Percentiles rank a stretch among this genome's conserved stretches.
These are phyloP conservation scores for Dichomitus squalens DNA, from an alignment of 1,284 basidiomycete genomes.

Conservation along the genomic window DNA sequence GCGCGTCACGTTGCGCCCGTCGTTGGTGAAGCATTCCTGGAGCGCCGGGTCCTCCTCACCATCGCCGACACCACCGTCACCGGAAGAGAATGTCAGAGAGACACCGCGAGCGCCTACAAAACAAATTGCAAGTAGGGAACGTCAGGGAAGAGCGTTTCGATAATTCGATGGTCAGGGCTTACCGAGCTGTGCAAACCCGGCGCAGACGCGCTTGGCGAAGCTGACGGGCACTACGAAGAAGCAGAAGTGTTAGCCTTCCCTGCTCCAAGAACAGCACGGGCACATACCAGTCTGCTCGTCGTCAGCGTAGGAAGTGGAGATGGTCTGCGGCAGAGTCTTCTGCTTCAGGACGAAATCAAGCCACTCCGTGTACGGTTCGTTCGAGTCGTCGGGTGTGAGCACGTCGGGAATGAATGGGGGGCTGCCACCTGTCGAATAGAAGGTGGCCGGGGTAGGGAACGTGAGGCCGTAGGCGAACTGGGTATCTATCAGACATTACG, in stretches of 20 bases:
- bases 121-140: not conserved
- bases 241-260: not conserved
- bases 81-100: slow-evolving; percentile 63
- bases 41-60: slow-evolving; percentile 49
- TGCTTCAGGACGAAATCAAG: slow-evolving; percentile 47
- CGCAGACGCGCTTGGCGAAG: slow-evolving; percentile 66
- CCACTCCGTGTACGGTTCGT: slow-evolving; percentile 72
- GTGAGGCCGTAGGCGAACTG: slow-evolving; percentile 69
- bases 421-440: slow-evolving; percentile 61
- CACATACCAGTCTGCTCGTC: slow-evolving; percentile 62
- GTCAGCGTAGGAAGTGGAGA: slow-evolving; percentile 71
- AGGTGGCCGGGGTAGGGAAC: slow-evolving; percentile 49
- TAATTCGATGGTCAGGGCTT: slow-evolving; percentile 6
- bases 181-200: slow-evolving; percentile 65
- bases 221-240: slow-evolving; percentile 50
- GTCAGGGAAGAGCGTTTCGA: not conserved
- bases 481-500: slow-evolving; percentile 41
- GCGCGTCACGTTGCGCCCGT: slow-evolving; percentile 50
- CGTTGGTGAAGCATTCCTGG: slow-evolving; percentile 60
- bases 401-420: slow-evolving; percentile 62
- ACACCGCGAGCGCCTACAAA: slow-evolving; percentile 61
- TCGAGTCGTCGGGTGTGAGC: slow-evolving; percentile 44
- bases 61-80: slow-evolving; percentile 74
- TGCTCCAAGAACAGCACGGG: not conserved
- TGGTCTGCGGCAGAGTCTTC: slow-evolving; percentile 50